phyloP scores from a whole-genome alignment of 2,329 filamentous ascomycete genomes.

The Botrytis aclada region DNA sequence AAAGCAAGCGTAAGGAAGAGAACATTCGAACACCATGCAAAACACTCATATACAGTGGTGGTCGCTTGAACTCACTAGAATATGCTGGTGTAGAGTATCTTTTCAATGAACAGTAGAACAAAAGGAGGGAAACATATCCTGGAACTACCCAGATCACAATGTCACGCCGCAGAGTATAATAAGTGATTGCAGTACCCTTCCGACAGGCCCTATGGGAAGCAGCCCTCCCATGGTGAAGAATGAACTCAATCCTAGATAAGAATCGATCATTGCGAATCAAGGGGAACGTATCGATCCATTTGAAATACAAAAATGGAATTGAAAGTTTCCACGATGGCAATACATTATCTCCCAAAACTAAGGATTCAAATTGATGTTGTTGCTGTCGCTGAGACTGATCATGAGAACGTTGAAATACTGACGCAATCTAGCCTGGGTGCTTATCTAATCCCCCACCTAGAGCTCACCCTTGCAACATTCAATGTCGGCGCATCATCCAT shows the following conservation, averaged over 20 bases:
- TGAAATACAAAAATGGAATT: not conserved
- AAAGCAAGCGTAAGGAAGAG: not conserved
- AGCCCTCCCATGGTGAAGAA: not conserved
- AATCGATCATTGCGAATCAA: not conserved
- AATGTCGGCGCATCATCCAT: not conserved
- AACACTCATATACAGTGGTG: constrained; percentile 7
- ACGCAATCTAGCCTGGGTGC: not conserved
- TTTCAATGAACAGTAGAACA: not conserved
- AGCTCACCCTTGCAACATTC: not conserved
- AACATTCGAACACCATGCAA: not conserved
- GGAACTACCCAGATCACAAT: not conserved
- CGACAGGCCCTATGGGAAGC: not conserved
- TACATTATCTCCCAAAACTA: not conserved
- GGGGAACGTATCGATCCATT: not conserved
- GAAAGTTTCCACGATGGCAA: not conserved
- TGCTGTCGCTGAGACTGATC: not conserved
- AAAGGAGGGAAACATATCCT: not conserved
- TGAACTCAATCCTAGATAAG: not conserved
- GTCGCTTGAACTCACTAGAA: not conserved
- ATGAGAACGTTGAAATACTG: not conserved
- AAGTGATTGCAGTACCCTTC: not conserved
- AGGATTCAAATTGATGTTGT: not conserved
- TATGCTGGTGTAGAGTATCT: not conserved
- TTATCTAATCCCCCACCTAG: not conserved
- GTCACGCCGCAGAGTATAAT: not conserved